These are phyloP conservation scores for Neolentinus lepideus DNA, from an alignment of 1,284 basidiomycete genomes.

Conservation along the genomic window DNA sequence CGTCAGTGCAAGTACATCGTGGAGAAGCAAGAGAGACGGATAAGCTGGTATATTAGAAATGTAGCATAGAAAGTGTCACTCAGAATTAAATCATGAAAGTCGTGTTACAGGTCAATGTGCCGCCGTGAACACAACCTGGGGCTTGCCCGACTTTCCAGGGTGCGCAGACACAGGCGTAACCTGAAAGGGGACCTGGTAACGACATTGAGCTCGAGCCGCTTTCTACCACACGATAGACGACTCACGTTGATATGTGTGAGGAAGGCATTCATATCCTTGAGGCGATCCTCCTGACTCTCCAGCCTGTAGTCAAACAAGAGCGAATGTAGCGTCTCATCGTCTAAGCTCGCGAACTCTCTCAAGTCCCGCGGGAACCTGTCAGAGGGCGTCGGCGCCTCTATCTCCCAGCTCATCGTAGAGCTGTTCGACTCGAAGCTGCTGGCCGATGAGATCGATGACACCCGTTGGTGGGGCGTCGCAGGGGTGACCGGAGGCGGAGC, in stretches of 20 bases:
- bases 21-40: too few species aligned
- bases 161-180: background rate
- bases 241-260: background rate
- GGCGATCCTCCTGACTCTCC: background rate
- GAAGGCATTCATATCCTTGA: background rate
- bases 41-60: too few species aligned
- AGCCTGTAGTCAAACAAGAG: background rate
- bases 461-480: background rate
- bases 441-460: background rate
- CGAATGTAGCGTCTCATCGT: background rate
- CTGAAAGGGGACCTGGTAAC: background rate
- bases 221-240: background rate
- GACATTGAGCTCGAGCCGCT: background rate
- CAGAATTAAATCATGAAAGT: too few species aligned
- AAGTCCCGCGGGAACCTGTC: background rate
- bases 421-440: background rate
- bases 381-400: background rate
- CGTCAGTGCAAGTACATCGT: too few species aligned
- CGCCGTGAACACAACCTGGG: background rate
- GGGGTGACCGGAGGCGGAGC: background rate
- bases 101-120: background rate
- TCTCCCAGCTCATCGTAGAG: background rate
- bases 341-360: background rate
- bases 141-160: background rate
- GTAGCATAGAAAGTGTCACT: too few species aligned